phyloP scores from a whole-genome alignment of 2,329 filamentous ascomycete genomes.

The Arachnomyces sp. region DNA sequence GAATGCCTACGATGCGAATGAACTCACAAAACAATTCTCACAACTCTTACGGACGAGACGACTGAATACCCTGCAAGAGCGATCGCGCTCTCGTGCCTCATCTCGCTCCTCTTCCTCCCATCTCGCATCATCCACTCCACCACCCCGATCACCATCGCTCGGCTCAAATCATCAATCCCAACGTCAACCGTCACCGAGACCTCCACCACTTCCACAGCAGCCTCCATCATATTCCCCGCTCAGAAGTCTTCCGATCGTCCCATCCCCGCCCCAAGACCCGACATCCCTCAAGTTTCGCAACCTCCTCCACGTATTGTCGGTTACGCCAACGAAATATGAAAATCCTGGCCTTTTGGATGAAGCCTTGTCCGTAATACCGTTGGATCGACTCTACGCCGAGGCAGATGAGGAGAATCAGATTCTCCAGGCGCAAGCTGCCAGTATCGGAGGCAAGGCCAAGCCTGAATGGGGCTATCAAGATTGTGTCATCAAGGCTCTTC shows the following conservation, averaged over 20 bases:
- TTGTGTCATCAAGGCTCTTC: slow-evolving; percentile 79
- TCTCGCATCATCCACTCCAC: slow-evolving; percentile 27
- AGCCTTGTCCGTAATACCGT: slow-evolving; percentile 73
- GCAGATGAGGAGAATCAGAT: slow-evolving; percentile 91
- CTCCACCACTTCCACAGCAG: slow-evolving; percentile 22
- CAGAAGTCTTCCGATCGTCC: slow-evolving; percentile 59
- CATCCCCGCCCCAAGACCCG: slow-evolving; percentile 65
- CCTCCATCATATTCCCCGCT: slow-evolving; percentile 55
- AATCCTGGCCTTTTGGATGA: slow-evolving; percentile 93
- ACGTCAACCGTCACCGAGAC: slow-evolving; percentile 18
- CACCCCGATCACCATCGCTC: slow-evolving; percentile 53
- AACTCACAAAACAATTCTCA: slow-evolving; percentile 76
- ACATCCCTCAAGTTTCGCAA: slow-evolving; percentile 69
- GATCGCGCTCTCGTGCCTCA: slow-evolving; percentile 49
- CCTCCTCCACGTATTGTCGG: slow-evolving; percentile 73
- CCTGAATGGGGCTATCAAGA: slow-evolving; percentile 97
- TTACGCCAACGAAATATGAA: slow-evolving; percentile 88
- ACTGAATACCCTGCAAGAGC: slow-evolving; percentile 70
- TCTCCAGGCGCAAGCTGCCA: slow-evolving; percentile 76
- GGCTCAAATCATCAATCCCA: slow-evolving; percentile 22
- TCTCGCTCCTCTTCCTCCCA: slow-evolving; percentile 40
- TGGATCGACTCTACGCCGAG: slow-evolving; percentile 86
- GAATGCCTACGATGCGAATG: slow-evolving; percentile 60
- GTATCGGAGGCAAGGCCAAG: slow-evolving; percentile 69
- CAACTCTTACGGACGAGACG: slow-evolving; percentile 77